A percentile compares a stretch with the other conserved stretches of the same genome.
Evolutionary conservation across 768 basidiomycete genomes (phyloP).

Genomic region (Leccinum obscurum): DNA sequence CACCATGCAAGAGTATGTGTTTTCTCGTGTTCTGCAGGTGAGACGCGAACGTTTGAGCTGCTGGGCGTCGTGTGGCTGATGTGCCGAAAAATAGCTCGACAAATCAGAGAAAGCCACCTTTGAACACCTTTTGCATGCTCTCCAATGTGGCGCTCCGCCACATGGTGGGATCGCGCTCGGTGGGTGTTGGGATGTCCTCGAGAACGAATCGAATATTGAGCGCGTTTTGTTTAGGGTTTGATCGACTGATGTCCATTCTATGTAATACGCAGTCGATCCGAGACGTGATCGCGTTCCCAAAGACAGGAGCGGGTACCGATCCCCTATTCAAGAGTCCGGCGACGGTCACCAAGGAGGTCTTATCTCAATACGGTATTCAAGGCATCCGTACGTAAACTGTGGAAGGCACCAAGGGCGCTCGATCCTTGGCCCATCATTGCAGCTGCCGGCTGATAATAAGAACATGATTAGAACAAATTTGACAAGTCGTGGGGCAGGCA

Average conservation of each 20-base stretch:
- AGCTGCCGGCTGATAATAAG: not conserved
- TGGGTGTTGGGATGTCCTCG: slow-evolving; percentile 34
- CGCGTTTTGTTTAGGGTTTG: slow-evolving; percentile 65
- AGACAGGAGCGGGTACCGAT: slow-evolving; percentile 81
- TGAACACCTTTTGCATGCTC: slow-evolving; percentile 81
- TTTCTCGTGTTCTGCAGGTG: slow-evolving; percentile 76
- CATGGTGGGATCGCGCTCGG: slow-evolving; percentile 95
- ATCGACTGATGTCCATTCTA: slow-evolving; percentile 89
- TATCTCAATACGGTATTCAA: slow-evolving; percentile 66
- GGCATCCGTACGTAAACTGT: slow-evolving; percentile 21
- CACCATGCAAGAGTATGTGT: slow-evolving; percentile 81
- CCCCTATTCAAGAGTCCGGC: slow-evolving; percentile 89
- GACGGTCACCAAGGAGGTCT: slow-evolving; percentile 46
- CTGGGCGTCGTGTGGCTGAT: slow-evolving; percentile 14
- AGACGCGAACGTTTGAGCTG: slow-evolving; percentile 18
- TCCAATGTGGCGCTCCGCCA: slow-evolving; percentile 89
- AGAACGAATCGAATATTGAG: slow-evolving; percentile 4
- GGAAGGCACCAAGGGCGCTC: slow-evolving; percentile 1
- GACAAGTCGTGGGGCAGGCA: not conserved
- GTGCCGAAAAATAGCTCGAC: slow-evolving; percentile 53
- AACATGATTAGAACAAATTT: not conserved
- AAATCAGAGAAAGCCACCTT: slow-evolving; percentile 75
- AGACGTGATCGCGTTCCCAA: slow-evolving; percentile 97
- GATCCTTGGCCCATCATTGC: slow-evolving; percentile 4
- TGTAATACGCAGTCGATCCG: slow-evolving; percentile 86